These are phyloP conservation scores for Ocimum tenuiflorum DNA, from an alignment of 257 asterid species.

Conservation along the genomic window DNA sequence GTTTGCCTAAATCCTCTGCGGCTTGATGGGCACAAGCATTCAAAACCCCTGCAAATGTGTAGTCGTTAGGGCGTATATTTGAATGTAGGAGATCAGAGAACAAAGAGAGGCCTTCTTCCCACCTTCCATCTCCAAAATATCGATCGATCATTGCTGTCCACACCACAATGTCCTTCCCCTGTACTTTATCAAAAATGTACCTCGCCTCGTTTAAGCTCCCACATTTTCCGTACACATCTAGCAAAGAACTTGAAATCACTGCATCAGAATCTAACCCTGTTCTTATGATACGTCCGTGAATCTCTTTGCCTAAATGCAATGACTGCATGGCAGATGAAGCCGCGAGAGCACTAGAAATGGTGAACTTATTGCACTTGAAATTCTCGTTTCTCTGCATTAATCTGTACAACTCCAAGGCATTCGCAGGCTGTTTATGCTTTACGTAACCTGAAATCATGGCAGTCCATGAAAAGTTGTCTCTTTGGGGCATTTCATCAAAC, in stretches of 20 bases:
- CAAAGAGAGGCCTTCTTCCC: constrained; percentile 53
- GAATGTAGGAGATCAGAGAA: constrained; percentile 43
- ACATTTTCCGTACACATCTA: constrained; percentile 72
- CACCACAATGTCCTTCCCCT: constrained; percentile 56
- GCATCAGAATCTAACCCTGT: constrained; percentile 65
- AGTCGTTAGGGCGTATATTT: constrained; percentile 56
- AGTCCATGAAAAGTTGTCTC: constrained; percentile 72
- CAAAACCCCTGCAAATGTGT: constrained; percentile 53
- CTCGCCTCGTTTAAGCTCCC: constrained; percentile 67
- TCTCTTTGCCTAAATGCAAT: constrained; percentile 56
- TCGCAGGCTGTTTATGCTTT: constrained; percentile 40
- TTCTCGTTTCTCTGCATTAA: constrained; percentile 44
- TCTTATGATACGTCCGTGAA: constrained; percentile 53
- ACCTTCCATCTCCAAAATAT: constrained; percentile 58
- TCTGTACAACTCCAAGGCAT: constrained; percentile 55
- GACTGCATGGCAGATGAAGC: constrained; percentile 67
- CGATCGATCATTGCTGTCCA: constrained; percentile 82
- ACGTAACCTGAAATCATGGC: constrained; percentile 74
- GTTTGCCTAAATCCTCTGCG: constrained; percentile 50
- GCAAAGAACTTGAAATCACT: constrained; percentile 60
- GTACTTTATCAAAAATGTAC: constrained; percentile 47
- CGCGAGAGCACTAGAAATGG: constrained; percentile 61
- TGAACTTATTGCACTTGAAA: constrained; percentile 38
- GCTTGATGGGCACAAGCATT: constrained; percentile 58
- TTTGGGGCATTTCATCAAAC: constrained; percentile 63